phyloP scores from a whole-genome alignment of 129 eudicot species.

The Pseudognaphalium luteoalbum region DNA sequence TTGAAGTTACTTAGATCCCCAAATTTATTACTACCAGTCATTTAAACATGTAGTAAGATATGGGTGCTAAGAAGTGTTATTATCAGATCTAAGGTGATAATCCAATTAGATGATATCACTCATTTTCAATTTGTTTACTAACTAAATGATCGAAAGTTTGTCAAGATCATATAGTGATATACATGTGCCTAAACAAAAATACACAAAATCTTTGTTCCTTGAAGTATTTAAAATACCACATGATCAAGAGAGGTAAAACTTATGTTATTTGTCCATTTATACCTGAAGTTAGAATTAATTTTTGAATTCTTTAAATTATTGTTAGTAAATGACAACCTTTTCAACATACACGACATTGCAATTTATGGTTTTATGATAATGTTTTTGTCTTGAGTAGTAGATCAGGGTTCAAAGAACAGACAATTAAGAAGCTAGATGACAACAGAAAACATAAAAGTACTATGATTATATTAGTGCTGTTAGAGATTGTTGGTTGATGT shows the following conservation, averaged over 20 bases:
- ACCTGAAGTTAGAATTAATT: not conserved
- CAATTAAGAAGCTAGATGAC: conserved; percentile 22
- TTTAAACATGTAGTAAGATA: not conserved
- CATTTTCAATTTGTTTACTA: not conserved
- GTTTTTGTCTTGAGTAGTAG: conserved; percentile 19
- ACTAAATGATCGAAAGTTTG: not conserved
- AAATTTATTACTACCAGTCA: not conserved
- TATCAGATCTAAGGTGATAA: not conserved
- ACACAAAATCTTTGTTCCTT: not conserved
- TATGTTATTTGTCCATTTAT: not conserved
- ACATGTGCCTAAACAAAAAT: not conserved
- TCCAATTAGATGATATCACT: not conserved
- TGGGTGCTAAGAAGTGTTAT: not conserved
- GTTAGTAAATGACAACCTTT: not conserved
- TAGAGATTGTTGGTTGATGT: conserved; percentile 28
- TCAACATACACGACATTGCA: conserved; percentile 8
- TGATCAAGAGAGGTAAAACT: not conserved
- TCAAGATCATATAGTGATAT: not conserved
- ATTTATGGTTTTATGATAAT: not conserved
- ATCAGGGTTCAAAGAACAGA: conserved; percentile 32
- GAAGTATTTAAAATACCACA: not conserved
- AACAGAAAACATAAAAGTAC: conserved; percentile 30
- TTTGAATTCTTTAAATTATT: not conserved
- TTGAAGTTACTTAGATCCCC: not conserved
- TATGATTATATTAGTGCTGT: not conserved